Evolutionary conservation across 148 eudicot genomes (phyloP), one percentile per base, ranked within the genome.

Genomic region (Chenopodium quinoa): DNA sequence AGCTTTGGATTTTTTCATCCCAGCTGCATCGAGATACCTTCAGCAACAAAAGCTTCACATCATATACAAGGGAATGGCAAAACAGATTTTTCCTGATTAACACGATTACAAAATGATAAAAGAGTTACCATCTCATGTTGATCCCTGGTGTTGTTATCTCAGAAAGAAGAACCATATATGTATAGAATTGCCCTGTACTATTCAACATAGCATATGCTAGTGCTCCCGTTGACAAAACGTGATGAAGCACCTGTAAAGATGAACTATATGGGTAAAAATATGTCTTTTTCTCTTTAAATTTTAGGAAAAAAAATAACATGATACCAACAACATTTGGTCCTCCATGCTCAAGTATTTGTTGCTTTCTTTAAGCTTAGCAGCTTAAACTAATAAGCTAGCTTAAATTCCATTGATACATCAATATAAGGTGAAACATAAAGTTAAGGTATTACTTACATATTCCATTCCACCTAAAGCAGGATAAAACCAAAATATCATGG

Each of bases 401-500:
- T 16, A 60, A n/a, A 4, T 56, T 17, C 19, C 62, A 56, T 14
- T 56, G 62, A 56, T 56, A 56, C 19, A 56, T 56, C 3, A 56
- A 56, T 14, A 56, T 14, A 56, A 56, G 62, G 22, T 2, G 62
- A 19, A 22, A 75, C 46, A 71, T 0, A 4, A 16, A 80, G n/a
- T 29, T 7, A 58, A 68, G 71, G 27, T 32, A 71, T 58, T 83
- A 90, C 99, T 92, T 85, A 96, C 99, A 87, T 88, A 96, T 87
- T 93, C 99, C 84, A 91, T 25, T 74, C 99, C 99, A 46, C 99
- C 99, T 78, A 96, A 88, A 81, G 91, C 88, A 71, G 99, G 99
- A 87, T 75, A 89, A 75, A 87, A 81, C 96, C 97, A 96, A 29
- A 90, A 64, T 76, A 96, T 92, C 97, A 96, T 93, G 65, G 93